phyloP scores from a whole-genome alignment of 1,284 basidiomycete species.

The Leccinum griseonigrum region DNA sequence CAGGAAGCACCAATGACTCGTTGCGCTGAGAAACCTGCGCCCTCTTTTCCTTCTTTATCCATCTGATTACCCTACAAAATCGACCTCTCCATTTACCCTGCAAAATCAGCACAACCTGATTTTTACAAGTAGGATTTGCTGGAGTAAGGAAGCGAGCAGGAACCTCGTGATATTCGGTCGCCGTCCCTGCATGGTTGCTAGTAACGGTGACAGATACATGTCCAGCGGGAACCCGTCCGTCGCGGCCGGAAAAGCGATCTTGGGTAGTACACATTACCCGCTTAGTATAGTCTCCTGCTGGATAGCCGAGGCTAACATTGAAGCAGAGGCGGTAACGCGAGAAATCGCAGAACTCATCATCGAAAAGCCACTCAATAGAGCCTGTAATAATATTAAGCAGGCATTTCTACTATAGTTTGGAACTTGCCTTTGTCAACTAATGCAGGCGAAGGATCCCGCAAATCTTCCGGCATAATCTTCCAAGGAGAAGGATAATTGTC shows the following conservation, averaged over 20 bases:
- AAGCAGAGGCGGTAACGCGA: not conserved
- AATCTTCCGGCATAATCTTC: not conserved
- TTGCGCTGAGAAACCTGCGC: not conserved
- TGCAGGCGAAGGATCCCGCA: no score
- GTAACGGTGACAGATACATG: not conserved
- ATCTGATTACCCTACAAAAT: slow-evolving; percentile 1
- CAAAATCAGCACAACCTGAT: not conserved
- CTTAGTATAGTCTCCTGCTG: not conserved
- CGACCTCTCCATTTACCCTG: not conserved
- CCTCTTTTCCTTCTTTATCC: slow-evolving; percentile 1
- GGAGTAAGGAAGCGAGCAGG: slow-evolving; percentile 1
- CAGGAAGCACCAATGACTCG: no score
- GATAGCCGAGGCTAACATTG: not conserved
- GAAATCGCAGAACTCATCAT: not conserved
- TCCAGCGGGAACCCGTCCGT: not conserved
- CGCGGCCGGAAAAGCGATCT: not conserved
- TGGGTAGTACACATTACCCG: slow-evolving; percentile 1
- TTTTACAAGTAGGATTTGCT: not conserved
- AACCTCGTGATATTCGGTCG: not conserved
- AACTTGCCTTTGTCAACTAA: not conserved
- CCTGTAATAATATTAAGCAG: not conserved
- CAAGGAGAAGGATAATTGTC: not conserved
- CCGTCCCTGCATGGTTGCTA: not conserved
- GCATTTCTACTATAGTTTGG: not conserved
- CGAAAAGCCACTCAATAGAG: slow-evolving; percentile 1